Percentiles rank a stretch among this genome's conserved stretches.
phyloP scores from a whole-genome alignment of 768 basidiomycete genomes.

The Tylopilus subfusipes region DNA sequence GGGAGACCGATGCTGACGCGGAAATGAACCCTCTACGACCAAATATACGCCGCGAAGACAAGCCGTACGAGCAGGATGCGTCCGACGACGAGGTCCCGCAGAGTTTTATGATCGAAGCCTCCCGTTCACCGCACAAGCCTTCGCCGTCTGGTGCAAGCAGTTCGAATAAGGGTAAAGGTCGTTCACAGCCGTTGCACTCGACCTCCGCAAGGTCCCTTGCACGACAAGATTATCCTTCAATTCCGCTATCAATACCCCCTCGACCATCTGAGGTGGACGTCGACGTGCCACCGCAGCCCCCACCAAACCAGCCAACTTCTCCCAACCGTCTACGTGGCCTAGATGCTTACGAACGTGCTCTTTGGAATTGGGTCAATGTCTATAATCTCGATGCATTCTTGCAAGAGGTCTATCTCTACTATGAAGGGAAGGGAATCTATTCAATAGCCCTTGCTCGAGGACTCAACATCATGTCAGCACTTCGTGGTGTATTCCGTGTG shows the following conservation, averaged over 20 bases:
- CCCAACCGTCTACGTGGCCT: conserved; percentile 61
- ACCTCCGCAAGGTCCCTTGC: conserved; percentile 38
- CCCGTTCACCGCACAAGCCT: conserved; percentile 39
- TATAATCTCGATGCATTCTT: conserved; percentile 95
- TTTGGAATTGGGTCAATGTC: conserved; percentile 99
- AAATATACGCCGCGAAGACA: conserved; percentile 69
- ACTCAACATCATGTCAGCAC: conserved; percentile 89
- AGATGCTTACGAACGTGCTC: conserved; percentile 82
- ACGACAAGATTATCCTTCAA: conserved; percentile 36
- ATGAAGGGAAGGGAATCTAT: conserved; percentile 94
- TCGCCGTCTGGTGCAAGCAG: conserved; percentile 25
- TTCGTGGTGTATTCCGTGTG: conserved; percentile 16
- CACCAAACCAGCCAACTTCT: conserved; percentile 20
- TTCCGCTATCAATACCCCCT: conserved; percentile 51
- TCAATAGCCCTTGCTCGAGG: conserved; percentile 88
- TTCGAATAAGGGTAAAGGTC: conserved; percentile 36
- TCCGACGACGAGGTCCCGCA: conserved; percentile 85
- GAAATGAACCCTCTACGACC: conserved; percentile 61
- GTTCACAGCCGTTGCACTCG: conserved; percentile 54
- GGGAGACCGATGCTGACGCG: conserved; percentile 52
- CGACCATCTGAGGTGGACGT: conserved; percentile 61
- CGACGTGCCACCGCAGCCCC: conserved; percentile 29
- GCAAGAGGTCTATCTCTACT: conserved; percentile 94
- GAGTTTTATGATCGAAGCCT: conserved; percentile 80
- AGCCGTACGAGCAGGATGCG: conserved; percentile 52